phyloP scores from a whole-genome alignment of 2,329 filamentous ascomycete species.

The Paramyrothecium sp. region DNA sequence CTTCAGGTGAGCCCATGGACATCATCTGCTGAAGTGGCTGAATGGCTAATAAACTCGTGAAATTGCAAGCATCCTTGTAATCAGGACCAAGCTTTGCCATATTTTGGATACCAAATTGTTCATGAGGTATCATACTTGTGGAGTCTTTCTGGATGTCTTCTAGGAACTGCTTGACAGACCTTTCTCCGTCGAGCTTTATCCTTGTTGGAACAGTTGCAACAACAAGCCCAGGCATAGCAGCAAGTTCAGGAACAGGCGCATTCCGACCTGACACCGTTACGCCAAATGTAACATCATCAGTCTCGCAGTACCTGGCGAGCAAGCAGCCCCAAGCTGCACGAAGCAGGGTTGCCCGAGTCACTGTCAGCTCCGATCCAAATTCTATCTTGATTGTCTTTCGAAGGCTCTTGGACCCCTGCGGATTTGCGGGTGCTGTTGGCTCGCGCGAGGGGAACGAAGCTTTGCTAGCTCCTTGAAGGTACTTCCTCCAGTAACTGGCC shows the following conservation, averaged over 20 bases:
- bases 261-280: slow-evolving; percentile 24
- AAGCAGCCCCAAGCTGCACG: slow-evolving; percentile 22
- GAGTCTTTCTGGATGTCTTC: not conserved
- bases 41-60: slow-evolving; percentile 30
- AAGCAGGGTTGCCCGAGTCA: slow-evolving; percentile 16
- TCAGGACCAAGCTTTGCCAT: slow-evolving; percentile 52
- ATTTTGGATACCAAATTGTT: slow-evolving; percentile 57
- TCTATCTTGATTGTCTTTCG: no score
- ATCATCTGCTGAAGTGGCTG: not conserved
- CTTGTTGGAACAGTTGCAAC: slow-evolving; percentile 27
- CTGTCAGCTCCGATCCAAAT: not conserved
- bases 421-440: not conserved
- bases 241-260: slow-evolving; percentile 20
- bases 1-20: not conserved
- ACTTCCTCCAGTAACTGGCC: slow-evolving; percentile 35
- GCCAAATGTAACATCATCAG: slow-evolving; percentile 21
- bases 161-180: not conserved
- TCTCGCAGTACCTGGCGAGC: slow-evolving; percentile 14
- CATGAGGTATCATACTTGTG: slow-evolving; percentile 16
- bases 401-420: not conserved
- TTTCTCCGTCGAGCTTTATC: not conserved
- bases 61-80: slow-evolving; percentile 48
- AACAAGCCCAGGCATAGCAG: slow-evolving; percentile 23
- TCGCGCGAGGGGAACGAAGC: not conserved
- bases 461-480: slow-evolving; percentile 23